A percentile compares a stretch with the other conserved stretches of the same genome.
phyloP scores from a whole-genome alignment of 2,329 filamentous ascomycete species.

The Amesomyces nigricolor region DNA sequence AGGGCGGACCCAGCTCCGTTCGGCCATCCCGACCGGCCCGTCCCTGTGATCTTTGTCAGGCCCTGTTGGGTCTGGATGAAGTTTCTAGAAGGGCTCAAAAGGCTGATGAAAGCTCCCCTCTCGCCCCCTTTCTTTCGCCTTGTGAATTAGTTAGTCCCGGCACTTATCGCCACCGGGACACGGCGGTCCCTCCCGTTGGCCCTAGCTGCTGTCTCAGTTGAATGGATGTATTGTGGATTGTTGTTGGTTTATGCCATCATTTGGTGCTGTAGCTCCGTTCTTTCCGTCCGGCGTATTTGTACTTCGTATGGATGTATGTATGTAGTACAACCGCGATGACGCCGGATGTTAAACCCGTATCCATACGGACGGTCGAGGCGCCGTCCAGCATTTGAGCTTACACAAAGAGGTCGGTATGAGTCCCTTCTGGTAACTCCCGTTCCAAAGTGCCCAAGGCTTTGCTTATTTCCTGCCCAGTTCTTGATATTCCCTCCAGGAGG shows the following conservation, averaged over 20 bases:
- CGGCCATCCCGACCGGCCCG: background rate
- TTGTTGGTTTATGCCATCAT: too few species aligned
- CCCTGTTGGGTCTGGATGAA: too few species aligned
- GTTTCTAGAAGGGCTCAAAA: background rate
- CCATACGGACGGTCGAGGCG: too few species aligned
- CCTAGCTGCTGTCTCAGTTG: background rate
- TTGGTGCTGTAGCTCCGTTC: too few species aligned
- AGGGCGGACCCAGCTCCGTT: background rate
- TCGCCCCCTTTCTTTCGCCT: background rate
- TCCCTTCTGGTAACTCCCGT: too few species aligned
- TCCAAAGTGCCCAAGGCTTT: background rate
- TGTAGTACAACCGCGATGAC: slow-evolving; percentile 14
- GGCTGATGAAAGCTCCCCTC: background rate
- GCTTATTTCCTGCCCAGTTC: background rate
- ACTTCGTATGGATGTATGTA: too few species aligned
- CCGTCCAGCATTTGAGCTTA: too few species aligned
- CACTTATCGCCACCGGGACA: background rate
- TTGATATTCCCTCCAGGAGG: background rate
- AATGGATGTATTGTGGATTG: too few species aligned
- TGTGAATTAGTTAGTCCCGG: background rate
- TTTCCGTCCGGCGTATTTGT: too few species aligned
- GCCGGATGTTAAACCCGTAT: background rate
- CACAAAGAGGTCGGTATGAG: too few species aligned
- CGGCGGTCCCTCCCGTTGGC: too few species aligned
- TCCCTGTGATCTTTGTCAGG: too few species aligned